phyloP scores from a whole-genome alignment of 805 yeast genomes.

The Lipomyces chichibuensis region DNA sequence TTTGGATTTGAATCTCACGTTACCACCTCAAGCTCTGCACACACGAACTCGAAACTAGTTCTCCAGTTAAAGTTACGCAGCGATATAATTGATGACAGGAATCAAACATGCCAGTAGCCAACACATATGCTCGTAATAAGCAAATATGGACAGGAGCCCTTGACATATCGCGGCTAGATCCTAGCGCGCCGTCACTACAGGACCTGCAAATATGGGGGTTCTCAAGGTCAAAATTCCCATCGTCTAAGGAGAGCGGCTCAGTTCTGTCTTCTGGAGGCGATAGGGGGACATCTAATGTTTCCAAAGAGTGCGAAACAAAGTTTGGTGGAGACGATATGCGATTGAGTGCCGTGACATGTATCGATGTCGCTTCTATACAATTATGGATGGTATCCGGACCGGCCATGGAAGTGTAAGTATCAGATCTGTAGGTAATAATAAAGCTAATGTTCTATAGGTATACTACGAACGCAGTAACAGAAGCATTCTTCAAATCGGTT shows the following conservation, averaged over 20 bases:
- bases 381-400: conserved; percentile 26
- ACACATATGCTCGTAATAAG: background rate
- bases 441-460: conserved; percentile 7
- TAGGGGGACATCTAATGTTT: background rate
- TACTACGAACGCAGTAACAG: conserved; percentile 15
- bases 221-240: background rate
- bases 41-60: background rate
- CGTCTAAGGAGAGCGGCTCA: background rate
- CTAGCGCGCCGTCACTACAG: background rate
- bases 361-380: conserved; percentile 6
- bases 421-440: background rate
- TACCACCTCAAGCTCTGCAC: no score
- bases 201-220: conserved; percentile 2
- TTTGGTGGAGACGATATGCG: background rate
- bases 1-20: no score
- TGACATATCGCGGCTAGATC: background rate
- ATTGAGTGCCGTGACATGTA: conserved; percentile 14
- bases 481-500: conserved; percentile 11
- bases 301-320: background rate
- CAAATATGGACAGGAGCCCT: conserved; percentile 1
- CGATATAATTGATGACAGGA: background rate
- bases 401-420: conserved; percentile 14
- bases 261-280: background rate
- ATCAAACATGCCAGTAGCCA: background rate
- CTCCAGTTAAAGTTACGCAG: background rate